Conservation (phyloP, 164 flowering plant species). For the Umbellularia californica region DNA sequence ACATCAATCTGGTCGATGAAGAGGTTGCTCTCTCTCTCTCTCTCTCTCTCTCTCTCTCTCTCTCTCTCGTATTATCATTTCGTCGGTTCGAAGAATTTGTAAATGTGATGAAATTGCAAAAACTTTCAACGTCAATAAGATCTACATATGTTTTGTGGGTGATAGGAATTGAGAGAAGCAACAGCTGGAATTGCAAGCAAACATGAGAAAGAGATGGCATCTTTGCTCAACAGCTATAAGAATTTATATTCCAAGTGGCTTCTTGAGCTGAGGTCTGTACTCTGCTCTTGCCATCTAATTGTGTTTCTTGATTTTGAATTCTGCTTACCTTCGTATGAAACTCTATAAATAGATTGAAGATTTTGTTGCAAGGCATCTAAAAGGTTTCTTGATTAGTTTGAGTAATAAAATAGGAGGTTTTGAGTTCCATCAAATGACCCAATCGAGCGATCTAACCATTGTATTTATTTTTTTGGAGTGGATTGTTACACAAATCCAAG, state of each 20-base stretch:
- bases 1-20: slow-evolving; percentile 72
- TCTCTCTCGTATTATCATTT: too few species aligned
- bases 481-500: too few species aligned
- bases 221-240: slow-evolving; percentile 50
- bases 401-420: too few species aligned
- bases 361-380: too few species aligned
- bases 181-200: slow-evolving; percentile 46
- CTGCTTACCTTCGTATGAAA: neutral
- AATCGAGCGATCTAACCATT: too few species aligned
- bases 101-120: too few species aligned
- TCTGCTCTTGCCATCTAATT: neutral
- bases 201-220: slow-evolving; percentile 66
- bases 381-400: too few species aligned
- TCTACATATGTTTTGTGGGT: slow-evolving; percentile 2
- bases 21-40: slow-evolving; percentile 39
- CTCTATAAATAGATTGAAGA: neutral
- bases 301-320: neutral
- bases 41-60: slow-evolving; percentile 6
- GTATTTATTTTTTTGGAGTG: too few species aligned
- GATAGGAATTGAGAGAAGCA: slow-evolving; percentile 72
- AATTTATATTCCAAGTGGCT: slow-evolving; percentile 60
- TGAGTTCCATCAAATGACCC: too few species aligned
- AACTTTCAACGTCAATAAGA: neutral
- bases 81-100: too few species aligned
- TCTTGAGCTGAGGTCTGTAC: slow-evolving; percentile 58